Conservation (phyloP, 2,329 filamentous ascomycete genomes). For the Cytospora piceicola region DNA sequence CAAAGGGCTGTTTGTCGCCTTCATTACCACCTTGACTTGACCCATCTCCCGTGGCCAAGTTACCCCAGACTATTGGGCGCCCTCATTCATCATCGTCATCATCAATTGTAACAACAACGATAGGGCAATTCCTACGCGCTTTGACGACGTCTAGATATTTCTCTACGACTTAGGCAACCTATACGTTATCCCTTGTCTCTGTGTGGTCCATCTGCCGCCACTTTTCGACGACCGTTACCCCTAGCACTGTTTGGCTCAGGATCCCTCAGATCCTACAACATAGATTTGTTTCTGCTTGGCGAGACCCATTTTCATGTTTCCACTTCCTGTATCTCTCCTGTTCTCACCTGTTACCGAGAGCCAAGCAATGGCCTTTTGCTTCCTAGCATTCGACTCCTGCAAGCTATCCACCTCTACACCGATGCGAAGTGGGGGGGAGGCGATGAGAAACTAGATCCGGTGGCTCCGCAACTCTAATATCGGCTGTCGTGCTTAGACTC, state of each 20-base stretch:
- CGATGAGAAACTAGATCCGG: slow-evolving; percentile 22
- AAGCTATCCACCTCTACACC: slow-evolving; percentile 6
- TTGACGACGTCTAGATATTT: background rate
- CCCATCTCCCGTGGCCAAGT: background rate
- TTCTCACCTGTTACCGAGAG: background rate
- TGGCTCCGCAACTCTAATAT: slow-evolving; percentile 14
- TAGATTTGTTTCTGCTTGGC: slow-evolving; percentile 2
- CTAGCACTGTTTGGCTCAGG: slow-evolving; percentile 1
- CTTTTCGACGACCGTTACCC: background rate
- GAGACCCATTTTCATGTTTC: slow-evolving; percentile 3
- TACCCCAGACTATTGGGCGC: background rate
- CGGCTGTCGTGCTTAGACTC: background rate
- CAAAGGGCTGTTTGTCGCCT: background rate
- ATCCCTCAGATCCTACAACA: slow-evolving; percentile 8
- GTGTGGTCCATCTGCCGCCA: background rate
- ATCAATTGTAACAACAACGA: too few species aligned
- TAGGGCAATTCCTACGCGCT: slow-evolving; percentile 1
- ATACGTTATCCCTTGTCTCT: too few species aligned
- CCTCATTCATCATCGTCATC: background rate
- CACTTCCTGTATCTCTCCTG: background rate
- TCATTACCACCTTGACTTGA: background rate
- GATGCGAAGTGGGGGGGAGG: slow-evolving; percentile 19
- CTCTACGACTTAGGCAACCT: background rate
- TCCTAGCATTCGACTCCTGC: background rate
- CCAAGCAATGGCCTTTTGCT: background rate